Conservation (phyloP, 1,284 basidiomycete species). For the Chondrostereum purpureum region DNA sequence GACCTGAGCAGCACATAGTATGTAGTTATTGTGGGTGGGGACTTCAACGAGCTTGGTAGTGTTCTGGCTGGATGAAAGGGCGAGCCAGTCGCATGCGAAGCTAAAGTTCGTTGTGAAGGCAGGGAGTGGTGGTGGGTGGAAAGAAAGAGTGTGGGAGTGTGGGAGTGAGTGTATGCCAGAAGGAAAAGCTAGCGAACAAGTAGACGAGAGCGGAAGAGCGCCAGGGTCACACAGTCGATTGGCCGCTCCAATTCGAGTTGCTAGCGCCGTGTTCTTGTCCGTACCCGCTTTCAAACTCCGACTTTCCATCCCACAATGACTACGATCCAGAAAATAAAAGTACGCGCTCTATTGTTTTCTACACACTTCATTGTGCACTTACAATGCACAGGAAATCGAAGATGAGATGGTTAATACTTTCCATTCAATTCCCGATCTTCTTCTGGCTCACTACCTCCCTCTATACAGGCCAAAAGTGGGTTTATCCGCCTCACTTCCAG, state of each 20-base stretch:
- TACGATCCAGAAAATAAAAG: slow-evolving; percentile 87
- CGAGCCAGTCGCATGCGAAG: slow-evolving; percentile 64
- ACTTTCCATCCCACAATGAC: slow-evolving; percentile 49
- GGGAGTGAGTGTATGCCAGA: slow-evolving; percentile 14
- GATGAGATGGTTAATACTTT: slow-evolving; percentile 83
- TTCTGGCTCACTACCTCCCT: slow-evolving; percentile 14
- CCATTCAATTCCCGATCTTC: neutral
- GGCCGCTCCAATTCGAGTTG: neutral
- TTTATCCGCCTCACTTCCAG: slow-evolving; percentile 12
- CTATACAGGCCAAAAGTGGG: slow-evolving; percentile 50
- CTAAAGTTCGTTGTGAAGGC: slow-evolving; percentile 7
- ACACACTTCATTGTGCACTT: slow-evolving; percentile 10
- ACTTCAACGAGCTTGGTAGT: slow-evolving; percentile 25
- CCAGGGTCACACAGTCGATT: neutral
- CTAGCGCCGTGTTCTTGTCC: neutral
- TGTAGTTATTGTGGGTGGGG: slow-evolving; percentile 20
- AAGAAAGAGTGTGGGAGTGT: slow-evolving; percentile 29
- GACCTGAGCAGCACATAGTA: slow-evolving; percentile 62
- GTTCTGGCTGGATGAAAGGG: slow-evolving; percentile 31
- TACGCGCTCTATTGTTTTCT: slow-evolving; percentile 23
- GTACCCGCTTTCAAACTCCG: neutral
- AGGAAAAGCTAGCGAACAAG: slow-evolving; percentile 11
- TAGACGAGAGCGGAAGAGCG: slow-evolving; percentile 2
- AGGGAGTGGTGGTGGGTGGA: slow-evolving; percentile 1
- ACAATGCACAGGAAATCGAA: slow-evolving; percentile 70